phyloP scores from a whole-genome alignment of 805 yeast species.

The Myxozyma lipomycoides region DNA sequence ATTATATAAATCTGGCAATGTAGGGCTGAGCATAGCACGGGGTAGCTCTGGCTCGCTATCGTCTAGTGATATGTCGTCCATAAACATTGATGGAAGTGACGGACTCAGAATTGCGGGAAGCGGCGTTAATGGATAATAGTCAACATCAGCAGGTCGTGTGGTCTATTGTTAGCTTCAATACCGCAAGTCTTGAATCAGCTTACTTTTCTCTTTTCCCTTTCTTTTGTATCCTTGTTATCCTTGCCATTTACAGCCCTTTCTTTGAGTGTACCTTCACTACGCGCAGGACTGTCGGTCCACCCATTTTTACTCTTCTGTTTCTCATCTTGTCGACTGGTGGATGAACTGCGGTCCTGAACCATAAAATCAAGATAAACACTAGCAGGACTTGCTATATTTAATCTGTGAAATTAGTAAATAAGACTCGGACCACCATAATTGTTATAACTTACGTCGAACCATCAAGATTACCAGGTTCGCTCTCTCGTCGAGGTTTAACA shows the following conservation, averaged over 20 bases:
- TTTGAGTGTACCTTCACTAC: too few species aligned
- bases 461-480: not conserved
- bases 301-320: too few species aligned
- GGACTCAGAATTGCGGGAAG: conserved; percentile 41
- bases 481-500: not conserved
- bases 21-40: conserved; percentile 39
- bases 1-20: conserved; percentile 39
- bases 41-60: conserved; percentile 29
- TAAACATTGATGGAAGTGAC: conserved; percentile 35
- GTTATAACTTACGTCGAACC: not conserved
- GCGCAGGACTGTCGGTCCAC: too few species aligned
- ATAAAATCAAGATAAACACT: not conserved
- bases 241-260: too few species aligned
- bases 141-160: conserved; percentile 4
- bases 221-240: not conserved
- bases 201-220: not conserved
- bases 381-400: not conserved
- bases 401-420: too few species aligned
- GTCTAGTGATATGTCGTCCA: not conserved
- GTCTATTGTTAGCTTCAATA: not conserved
- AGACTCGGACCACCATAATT: not conserved
- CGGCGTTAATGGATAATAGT: conserved; percentile 16
- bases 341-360: not conserved
- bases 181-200: not conserved
- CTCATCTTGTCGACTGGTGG: not conserved